Evolutionary conservation across 495 filamentous ascomycete genomes (phyloP).

Genomic region (Talaromyces adpressus): DNA sequence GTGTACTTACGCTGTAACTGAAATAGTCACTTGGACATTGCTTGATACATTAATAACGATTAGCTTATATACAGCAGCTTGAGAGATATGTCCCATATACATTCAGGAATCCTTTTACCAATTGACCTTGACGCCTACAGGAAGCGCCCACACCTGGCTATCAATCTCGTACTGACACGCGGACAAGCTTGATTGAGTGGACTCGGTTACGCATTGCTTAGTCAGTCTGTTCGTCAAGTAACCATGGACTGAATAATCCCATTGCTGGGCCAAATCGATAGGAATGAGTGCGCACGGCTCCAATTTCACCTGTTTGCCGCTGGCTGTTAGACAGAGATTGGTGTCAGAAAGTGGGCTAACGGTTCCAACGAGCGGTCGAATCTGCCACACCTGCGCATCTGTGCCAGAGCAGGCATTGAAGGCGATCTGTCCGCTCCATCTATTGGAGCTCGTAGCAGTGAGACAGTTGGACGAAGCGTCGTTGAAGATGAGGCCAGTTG

Average conservation of each 20-base stretch:
- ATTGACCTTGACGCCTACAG: conserved; percentile 5
- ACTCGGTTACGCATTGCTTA: conserved; percentile 4
- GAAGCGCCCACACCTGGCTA: conserved; percentile 10
- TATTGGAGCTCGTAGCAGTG: conserved; percentile 13
- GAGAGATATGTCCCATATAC: neutral
- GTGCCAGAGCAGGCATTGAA: conserved; percentile 20
- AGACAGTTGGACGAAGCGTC: conserved; percentile 24
- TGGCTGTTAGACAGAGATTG: conserved; percentile 3
- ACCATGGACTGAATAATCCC: conserved; percentile 6
- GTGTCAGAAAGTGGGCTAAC: conserved; percentile 7
- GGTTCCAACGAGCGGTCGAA: conserved; percentile 3
- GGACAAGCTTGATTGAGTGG: neutral
- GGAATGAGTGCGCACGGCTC: neutral
- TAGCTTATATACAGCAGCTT: neutral
- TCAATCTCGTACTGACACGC: conserved; percentile 5
- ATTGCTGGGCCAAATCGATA: conserved; percentile 1
- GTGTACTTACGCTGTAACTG: neutral
- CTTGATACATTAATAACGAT: neutral
- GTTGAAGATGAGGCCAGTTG: conserved; percentile 29
- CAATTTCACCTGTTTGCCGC: neutral
- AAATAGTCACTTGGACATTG: neutral
- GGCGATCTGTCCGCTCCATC: conserved; percentile 1
- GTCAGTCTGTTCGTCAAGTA: conserved; percentile 6
- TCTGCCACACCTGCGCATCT: conserved; percentile 23
- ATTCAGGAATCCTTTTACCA: neutral